phyloP scores from a whole-genome alignment of 345 rosid genomes.

The Camelina neglecta region DNA sequence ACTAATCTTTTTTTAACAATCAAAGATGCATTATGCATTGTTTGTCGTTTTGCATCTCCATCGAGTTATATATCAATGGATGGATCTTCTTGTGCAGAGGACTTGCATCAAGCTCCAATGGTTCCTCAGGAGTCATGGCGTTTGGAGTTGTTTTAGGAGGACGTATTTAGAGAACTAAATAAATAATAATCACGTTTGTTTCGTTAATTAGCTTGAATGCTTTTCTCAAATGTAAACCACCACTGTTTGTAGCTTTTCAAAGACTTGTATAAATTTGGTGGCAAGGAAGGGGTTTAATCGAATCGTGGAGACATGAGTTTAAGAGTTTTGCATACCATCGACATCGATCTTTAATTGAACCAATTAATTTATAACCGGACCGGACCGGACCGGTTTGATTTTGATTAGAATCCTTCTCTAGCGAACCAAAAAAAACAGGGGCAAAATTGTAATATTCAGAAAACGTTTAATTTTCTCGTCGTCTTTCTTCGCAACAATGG shows the following conservation, averaged over 20 bases:
- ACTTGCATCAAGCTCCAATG: constrained; percentile 35
- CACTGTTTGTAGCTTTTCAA: background rate
- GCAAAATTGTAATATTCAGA: background rate
- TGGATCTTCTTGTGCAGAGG: constrained; percentile 36
- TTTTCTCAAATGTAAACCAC: constrained; percentile 20
- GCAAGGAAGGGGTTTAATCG: background rate
- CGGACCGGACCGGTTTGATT: background rate
- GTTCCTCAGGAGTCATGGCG: constrained; percentile 17
- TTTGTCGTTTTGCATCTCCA: constrained; percentile 12
- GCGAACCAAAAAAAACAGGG: constrained; percentile 1
- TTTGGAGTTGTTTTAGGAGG: constrained; percentile 12
- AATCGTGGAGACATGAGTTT: no score
- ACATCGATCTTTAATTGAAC: background rate
- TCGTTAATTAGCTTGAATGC: constrained; percentile 9
- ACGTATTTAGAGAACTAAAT: constrained; percentile 22
- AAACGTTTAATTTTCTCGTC: constrained; percentile 40
- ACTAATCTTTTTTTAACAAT: constrained; percentile 5
- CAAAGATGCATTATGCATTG: constrained; percentile 14
- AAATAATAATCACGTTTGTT: constrained; percentile 26
- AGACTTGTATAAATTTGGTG: constrained; percentile 20
- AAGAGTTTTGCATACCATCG: background rate
- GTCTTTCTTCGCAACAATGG: constrained; percentile 37
- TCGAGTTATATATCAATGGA: constrained; percentile 3
- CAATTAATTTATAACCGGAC: background rate
- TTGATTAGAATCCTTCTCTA: background rate